Evolutionary conservation across 2,329 filamentous ascomycete species (phyloP), one percentile per base, ranked within the genome.

Genomic region (Dactylellina haptotyla): DNA sequence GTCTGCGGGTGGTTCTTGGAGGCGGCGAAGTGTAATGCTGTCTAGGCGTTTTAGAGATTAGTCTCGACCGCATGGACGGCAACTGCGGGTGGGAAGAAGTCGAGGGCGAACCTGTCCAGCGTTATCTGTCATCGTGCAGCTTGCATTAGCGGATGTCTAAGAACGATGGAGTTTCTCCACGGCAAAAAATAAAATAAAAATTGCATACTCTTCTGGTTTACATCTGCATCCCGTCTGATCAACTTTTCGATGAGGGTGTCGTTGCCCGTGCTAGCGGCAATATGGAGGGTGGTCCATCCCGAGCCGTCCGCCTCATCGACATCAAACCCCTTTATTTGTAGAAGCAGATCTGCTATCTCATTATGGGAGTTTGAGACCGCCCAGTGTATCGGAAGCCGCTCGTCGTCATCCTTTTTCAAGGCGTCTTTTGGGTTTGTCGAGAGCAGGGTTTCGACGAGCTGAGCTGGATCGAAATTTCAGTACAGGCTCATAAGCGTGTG

Each of bases 371-470:
- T 90, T 20, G 93, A 95, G 1, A 88, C 87, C 0, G 95, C 94
- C 95, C 95, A 99, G 84, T 99, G 95, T 66, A 98, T 88, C 1
- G 95, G 89, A 37, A 97, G 87, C 46, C 95, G 91, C 14, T 92
- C 92, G 80, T 99, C 95, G 53, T 91, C 89, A 79, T 99, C 95
- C 78, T 83, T 84, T 78, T 88, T 87, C 67, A 81, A 81, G 25
- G 91, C 89, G 39, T 96, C 86, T 78, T 91, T 93, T 1, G 91
- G 89, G 79, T 96, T 93, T 76, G 89, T 88, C 90, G 94, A 50
- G 43, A 94, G 83, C 16, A 94, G 85, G 6, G 90, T 90, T 82
- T 96, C 92, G 34, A 91, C 90, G 28, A 73, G 37, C 51, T 73
- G 69, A 25, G 69, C 69, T 73, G 12, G 4, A 12, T 4, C 34